Conservation (phyloP, 1,139 yeast genomes). For the Lodderomyces orthopsilosis region DNA sequence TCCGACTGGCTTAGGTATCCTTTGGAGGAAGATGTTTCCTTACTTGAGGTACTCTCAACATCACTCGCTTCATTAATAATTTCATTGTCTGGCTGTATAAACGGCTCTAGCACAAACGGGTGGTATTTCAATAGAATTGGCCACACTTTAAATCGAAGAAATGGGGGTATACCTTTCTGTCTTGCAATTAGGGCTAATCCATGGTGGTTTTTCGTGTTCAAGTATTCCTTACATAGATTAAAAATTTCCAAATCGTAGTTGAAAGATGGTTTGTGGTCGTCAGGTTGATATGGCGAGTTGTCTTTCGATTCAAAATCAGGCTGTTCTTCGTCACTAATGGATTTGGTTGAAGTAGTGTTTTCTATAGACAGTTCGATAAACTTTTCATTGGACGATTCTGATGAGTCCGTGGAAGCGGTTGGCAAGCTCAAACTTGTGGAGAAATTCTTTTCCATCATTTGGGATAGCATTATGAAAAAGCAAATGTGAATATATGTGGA, state of each 20-base stretch:
- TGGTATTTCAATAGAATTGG: conserved; percentile 78
- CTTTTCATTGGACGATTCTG: neutral
- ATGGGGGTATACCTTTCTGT: conserved; percentile 83
- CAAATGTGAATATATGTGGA: too few relatives aligned
- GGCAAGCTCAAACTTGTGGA: neutral
- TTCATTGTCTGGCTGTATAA: conserved; percentile 55
- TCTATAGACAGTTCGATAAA: neutral
- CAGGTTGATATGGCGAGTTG: neutral
- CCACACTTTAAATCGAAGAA: conserved; percentile 77
- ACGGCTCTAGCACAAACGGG: conserved; percentile 80
- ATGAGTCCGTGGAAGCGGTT: conserved; percentile 2
- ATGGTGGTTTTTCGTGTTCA: conserved; percentile 53
- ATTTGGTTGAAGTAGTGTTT: conserved; percentile 1
- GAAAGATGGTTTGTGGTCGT: conserved; percentile 32
- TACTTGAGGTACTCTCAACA: conserved; percentile 8
- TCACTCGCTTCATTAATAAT: conserved; percentile 14
- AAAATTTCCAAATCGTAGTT: conserved; percentile 42
- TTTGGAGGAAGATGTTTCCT: conserved; percentile 2
- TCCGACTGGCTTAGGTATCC: conserved; percentile 8
- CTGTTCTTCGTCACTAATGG: conserved; percentile 4
- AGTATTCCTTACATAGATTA: conserved; percentile 37
- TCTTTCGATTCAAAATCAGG: neutral
- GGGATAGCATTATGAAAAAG: neutral
- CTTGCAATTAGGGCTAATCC: conserved; percentile 79
- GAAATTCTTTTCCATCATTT: neutral